phyloP scores from a whole-genome alignment of 768 basidiomycete genomes.

The Lactarius tabidus region DNA sequence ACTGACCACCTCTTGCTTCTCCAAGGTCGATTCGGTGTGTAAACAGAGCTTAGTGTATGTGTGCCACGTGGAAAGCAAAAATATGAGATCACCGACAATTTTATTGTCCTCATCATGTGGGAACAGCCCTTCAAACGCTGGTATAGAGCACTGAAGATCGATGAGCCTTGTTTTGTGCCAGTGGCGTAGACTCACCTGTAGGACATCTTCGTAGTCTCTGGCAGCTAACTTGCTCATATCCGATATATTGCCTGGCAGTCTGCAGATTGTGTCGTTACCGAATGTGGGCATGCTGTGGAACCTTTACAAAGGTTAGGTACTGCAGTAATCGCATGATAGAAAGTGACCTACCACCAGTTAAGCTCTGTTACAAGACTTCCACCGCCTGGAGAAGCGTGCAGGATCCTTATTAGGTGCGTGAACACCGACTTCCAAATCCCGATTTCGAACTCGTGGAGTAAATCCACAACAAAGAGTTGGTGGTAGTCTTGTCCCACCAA shows the following conservation, averaged over 20 bases:
- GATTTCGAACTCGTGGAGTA: slow-evolving; percentile 41
- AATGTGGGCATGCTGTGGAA: neutral
- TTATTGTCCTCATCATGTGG: slow-evolving; percentile 34
- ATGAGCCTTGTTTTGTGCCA: neutral
- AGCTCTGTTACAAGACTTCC: neutral
- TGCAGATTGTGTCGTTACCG: neutral
- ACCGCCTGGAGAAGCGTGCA: slow-evolving; percentile 27
- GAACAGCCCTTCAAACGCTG: slow-evolving; percentile 25
- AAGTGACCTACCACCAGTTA: neutral
- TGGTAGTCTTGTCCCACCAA: slow-evolving; percentile 11
- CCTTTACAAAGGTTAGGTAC: neutral
- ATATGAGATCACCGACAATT: slow-evolving; percentile 37
- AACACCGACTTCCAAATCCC: slow-evolving; percentile 39
- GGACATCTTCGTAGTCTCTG: neutral
- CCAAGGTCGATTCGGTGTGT: neutral
- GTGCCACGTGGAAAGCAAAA: slow-evolving; percentile 5
- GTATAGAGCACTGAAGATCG: neutral
- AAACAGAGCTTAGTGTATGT: neutral
- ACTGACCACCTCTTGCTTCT: neutral
- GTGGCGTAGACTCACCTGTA: neutral
- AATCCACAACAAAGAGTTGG: slow-evolving; percentile 32
- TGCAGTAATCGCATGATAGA: neutral
- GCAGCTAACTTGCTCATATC: neutral
- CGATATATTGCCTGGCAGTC: neutral
- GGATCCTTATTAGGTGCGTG: slow-evolving; percentile 36